Evolutionary conservation across 176 grass and related monocot species (phyloP).

Genomic region (Bromus sterilis): DNA sequence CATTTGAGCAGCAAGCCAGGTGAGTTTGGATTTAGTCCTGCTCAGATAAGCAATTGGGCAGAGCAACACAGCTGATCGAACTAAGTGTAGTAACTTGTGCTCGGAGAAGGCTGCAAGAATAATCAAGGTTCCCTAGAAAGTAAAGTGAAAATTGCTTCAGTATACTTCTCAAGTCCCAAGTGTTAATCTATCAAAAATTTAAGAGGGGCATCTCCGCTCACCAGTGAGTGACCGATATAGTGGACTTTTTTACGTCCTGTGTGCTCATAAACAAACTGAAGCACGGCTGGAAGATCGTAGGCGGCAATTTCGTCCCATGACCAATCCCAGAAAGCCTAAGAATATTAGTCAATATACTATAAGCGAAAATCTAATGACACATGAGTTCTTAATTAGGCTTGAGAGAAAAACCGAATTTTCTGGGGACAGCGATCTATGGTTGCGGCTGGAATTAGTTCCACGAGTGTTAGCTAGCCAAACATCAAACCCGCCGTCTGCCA

Average conservation of each 20-base stretch:
- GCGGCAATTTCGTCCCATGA: slow-evolving; percentile 45
- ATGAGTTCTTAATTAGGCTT: slow-evolving; percentile 5
- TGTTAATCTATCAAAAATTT: neutral
- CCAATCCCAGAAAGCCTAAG: slow-evolving; percentile 59
- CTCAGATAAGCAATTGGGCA: slow-evolving; percentile 48
- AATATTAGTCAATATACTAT: neutral
- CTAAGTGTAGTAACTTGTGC: slow-evolving; percentile 29
- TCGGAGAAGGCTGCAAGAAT: slow-evolving; percentile 50
- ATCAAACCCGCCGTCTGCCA: slow-evolving; percentile 51
- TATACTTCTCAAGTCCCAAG: neutral
- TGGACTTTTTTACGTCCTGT: slow-evolving; percentile 44
- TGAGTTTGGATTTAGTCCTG: slow-evolving; percentile 26
- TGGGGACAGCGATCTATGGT: slow-evolving; percentile 31
- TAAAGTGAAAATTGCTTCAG: neutral
- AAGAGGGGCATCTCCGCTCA: neutral
- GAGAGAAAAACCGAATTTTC: slow-evolving; percentile 29
- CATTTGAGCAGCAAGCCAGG: neutral
- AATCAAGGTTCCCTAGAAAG: slow-evolving; percentile 49
- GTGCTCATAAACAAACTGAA: slow-evolving; percentile 36
- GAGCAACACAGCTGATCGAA: slow-evolving; percentile 52
- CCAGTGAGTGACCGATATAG: slow-evolving; percentile 52
- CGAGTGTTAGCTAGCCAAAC: slow-evolving; percentile 63
- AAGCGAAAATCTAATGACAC: slow-evolving; percentile 6
- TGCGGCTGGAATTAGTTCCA: slow-evolving; percentile 49
- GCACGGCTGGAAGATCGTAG: slow-evolving; percentile 48